Evolutionary conservation across 2,329 filamentous ascomycete genomes (phyloP).

Genomic region (Paraphaeosphaeria sporulosa): DNA sequence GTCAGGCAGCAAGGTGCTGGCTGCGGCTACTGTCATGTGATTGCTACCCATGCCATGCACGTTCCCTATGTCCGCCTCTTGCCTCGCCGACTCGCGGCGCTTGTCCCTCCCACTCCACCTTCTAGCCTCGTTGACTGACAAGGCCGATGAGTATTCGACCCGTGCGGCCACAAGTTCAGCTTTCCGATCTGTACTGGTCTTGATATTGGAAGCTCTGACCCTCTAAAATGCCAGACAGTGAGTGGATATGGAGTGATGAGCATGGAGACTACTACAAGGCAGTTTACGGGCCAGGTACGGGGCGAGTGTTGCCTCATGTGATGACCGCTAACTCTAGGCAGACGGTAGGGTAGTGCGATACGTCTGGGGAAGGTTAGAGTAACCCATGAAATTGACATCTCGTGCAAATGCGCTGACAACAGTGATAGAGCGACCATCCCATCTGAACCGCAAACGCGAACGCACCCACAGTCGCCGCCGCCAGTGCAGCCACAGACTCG

Average conservation of each 20-base stretch:
- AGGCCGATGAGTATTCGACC: not conserved
- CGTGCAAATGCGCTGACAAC: not conserved
- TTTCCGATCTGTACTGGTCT: not conserved
- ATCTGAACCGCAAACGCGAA: not conserved
- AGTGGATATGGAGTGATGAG: not conserved
- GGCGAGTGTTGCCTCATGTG: not conserved
- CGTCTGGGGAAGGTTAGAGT: not conserved
- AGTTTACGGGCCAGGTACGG: not conserved
- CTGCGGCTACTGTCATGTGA: slow-evolving; percentile 2
- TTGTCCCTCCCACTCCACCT: not conserved
- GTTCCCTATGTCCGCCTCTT: slow-evolving; percentile 2
- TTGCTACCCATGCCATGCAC: not conserved
- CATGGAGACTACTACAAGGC: slow-evolving; percentile 3
- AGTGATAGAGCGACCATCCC: not conserved
- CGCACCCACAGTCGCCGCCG: no score
- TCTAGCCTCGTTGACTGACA: not conserved
- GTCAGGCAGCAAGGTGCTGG: slow-evolving; percentile 3
- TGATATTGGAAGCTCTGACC: not conserved
- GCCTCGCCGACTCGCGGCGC: not conserved
- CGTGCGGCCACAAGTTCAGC: not conserved
- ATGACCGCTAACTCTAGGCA: not conserved
- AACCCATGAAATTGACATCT: not conserved
- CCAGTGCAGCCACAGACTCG: no score
- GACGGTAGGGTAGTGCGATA: not conserved
- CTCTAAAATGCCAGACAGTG: not conserved